Evolutionary conservation across 768 basidiomycete genomes (phyloP).

Genomic region (Agrocybe pediades): DNA sequence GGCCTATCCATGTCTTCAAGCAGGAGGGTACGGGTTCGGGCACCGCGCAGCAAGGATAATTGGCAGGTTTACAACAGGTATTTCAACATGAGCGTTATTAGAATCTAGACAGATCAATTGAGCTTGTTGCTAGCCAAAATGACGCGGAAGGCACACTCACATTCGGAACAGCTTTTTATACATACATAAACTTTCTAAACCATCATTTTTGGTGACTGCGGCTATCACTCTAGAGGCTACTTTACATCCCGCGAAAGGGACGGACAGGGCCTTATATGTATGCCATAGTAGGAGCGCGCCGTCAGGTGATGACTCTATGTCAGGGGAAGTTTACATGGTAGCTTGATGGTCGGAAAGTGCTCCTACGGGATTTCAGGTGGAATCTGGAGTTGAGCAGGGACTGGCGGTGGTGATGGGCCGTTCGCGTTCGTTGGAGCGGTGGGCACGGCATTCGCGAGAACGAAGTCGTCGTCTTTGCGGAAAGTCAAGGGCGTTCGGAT

Average conservation of each 20-base stretch:
- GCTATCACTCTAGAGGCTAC: background rate
- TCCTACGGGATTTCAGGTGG: background rate
- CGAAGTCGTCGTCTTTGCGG: background rate
- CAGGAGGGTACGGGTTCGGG: slow-evolving; percentile 19
- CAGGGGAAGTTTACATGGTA: background rate
- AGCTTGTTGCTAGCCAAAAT: background rate
- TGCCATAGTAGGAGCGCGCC: too few species aligned
- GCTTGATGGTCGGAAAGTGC: background rate
- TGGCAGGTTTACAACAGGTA: too few species aligned
- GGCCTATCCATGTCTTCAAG: slow-evolving; percentile 26
- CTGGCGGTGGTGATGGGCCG: background rate
- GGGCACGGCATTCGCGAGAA: background rate
- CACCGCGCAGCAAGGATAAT: background rate
- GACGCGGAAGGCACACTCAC: background rate
- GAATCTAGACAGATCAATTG: background rate
- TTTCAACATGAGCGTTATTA: background rate
- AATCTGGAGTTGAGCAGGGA: background rate
- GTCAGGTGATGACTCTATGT: too few species aligned
- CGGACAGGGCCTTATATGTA: background rate
- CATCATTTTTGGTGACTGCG: background rate
- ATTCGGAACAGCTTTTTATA: background rate
- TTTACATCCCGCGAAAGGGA: background rate
- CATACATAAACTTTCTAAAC: background rate
- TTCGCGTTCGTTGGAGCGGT: background rate
- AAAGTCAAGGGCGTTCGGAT: slow-evolving; percentile 4